A percentile compares a stretch with the other conserved stretches of the same genome.
Evolutionary conservation across 192 early-diverging fungal species (phyloP).

Genomic region (Backusella parvicylindrica): DNA sequence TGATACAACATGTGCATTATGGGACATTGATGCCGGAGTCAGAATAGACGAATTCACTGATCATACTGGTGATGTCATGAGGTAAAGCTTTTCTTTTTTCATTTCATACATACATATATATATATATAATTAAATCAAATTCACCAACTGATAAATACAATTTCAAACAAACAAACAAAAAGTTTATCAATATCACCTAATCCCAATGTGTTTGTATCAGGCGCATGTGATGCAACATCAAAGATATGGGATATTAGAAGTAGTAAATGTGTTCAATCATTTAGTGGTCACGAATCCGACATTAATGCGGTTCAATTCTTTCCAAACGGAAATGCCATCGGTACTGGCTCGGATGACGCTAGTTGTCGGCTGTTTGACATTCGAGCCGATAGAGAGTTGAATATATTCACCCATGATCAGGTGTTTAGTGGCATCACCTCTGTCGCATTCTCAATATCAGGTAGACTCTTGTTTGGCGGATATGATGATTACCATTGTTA

Average conservation of each 20-base stretch:
- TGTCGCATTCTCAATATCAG: constrained; percentile 95
- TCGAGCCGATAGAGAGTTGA: constrained; percentile 96
- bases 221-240: constrained; percentile 97
- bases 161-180: background rate
- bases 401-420: constrained; percentile 97
- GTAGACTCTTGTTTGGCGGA: constrained; percentile 95
- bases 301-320: constrained; percentile 99
- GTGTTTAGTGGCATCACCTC: constrained; percentile 99
- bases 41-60: constrained; percentile 96
- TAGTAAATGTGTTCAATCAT: constrained; percentile 96
- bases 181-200: constrained; percentile 88
- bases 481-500: constrained; percentile 99
- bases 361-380: constrained; percentile 97
- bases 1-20: constrained; percentile 99
- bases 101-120: background rate
- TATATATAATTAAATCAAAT: background rate
- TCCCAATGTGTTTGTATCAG: constrained; percentile 96
- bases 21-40: constrained; percentile 98
- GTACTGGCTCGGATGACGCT: constrained; percentile 98
- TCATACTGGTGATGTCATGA: constrained; percentile 99
- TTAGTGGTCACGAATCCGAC: constrained; percentile 97
- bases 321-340: constrained; percentile 97
- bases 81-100: constrained; percentile 30
- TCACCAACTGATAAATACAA: background rate
- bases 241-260: constrained; percentile 99